Evolutionary conservation across 352 stramenopile genomes (phyloP), one percentile per base, ranked within the genome.

Genomic region (Aphanomyces stellatus): DNA sequence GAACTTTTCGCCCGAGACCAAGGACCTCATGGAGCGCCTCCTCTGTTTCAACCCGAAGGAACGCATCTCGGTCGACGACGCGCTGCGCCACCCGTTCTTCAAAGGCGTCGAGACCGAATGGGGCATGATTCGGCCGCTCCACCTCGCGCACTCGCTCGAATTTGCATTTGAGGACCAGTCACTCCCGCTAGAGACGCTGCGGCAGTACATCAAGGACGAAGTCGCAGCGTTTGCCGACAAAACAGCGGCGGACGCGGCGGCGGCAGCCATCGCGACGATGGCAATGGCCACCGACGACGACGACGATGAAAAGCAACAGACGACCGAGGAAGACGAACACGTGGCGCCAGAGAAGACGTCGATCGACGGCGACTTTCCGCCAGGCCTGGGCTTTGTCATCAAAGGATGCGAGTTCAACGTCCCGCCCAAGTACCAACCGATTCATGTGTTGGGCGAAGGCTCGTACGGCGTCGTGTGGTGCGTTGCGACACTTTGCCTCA

Each of bases 381-480:
- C 71, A 0, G 85, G 81, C 35, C 77, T 76, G 4, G 85, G 85
- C 3, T 93, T 93, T 63, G 87, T 77, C 6, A 79, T 94, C 56
- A 95, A 94, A 53, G 76, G 80, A 40, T 90, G 81, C 69, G 76
- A 91, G 35, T 96, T 96, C 74, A 88, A 94, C 59, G 80, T 98
- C 51, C 77, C 76, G 24, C 33, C 71, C 25, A 80, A 87, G 76
- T 89, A 97, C 74, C 85, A 88, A 42, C 80, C 83, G 4, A 77
- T 92, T 11, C 81, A 96, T 62, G 82, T 93, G 28, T 77, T 98
- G 0, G 91, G 90, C 1, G 90, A 96, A 78, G 92, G 91, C 4
- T 96, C 88, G 0, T 98, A 98, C 70, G 92, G 93, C 24, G 88
- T 98, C 33, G 92, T 98, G 24, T 96, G 84, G 79, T 88, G 64